Conservation (phyloP, 2,329 filamentous ascomycete species). For the Orbilia javanica region DNA sequence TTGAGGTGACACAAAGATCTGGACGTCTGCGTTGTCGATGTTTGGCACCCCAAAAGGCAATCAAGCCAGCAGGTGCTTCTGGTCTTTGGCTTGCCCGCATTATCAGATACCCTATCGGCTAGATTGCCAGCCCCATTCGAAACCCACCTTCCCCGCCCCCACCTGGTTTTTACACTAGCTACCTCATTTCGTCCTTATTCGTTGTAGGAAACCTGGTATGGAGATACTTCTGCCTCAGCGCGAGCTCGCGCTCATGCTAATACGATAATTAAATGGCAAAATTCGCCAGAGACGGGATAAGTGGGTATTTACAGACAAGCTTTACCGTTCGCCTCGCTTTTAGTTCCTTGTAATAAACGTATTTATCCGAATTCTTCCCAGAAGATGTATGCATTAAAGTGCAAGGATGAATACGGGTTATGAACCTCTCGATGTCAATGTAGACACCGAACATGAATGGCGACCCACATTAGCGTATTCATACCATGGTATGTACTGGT, state of each 20-base stretch:
- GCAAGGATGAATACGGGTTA: neutral
- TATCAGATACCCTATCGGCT: neutral
- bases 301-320: neutral
- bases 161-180: neutral
- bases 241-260: neutral
- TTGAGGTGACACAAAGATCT: slow-evolving; percentile 49
- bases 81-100: neutral
- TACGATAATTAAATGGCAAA: slow-evolving; percentile 10
- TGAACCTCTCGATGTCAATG: neutral
- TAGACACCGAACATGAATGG: neutral
- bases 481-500: neutral
- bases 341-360: neutral
- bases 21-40: slow-evolving; percentile 46
- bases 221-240: neutral
- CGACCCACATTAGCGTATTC: neutral
- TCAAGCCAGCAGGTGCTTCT: neutral
- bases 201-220: neutral
- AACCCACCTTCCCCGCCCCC: neutral
- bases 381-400: neutral
- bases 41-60: slow-evolving; percentile 41
- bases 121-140: neutral
- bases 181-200: neutral
- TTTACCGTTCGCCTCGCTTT: neutral
- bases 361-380: slow-evolving; percentile 19
- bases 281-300: slow-evolving; percentile 2